Conservation (phyloP, 2,329 filamentous ascomycete genomes). For the Acrodontium crateriforme region DNA sequence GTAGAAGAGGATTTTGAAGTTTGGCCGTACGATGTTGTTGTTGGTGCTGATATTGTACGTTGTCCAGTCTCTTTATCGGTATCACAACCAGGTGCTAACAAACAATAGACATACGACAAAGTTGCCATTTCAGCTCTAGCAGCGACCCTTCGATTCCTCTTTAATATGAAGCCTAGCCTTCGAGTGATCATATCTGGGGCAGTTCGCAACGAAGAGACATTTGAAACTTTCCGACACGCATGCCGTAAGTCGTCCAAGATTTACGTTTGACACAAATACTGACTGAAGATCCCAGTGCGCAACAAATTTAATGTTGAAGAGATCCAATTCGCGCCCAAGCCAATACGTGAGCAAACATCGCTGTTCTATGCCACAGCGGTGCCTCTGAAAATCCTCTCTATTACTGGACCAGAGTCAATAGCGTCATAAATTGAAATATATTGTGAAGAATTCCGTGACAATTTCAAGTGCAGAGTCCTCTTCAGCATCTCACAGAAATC, state of each 20-base stretch:
- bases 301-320: slow-evolving; percentile 20
- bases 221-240: slow-evolving; percentile 46
- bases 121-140: slow-evolving; percentile 49
- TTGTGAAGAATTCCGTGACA: too few relatives aligned
- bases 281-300: slow-evolving; percentile 13
- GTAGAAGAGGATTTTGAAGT: slow-evolving; percentile 37
- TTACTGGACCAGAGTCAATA: too few relatives aligned
- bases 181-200: slow-evolving; percentile 56
- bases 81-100: slow-evolving; percentile 4
- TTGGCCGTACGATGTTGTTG: slow-evolving; percentile 43
- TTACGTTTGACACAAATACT: not conserved
- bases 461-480: too few relatives aligned
- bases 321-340: slow-evolving; percentile 17
- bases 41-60: slow-evolving; percentile 58
- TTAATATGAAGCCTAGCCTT: slow-evolving; percentile 41
- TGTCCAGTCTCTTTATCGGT: slow-evolving; percentile 1
- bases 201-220: slow-evolving; percentile 56
- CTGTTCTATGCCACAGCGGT: slow-evolving; percentile 23
- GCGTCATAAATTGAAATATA: too few relatives aligned
- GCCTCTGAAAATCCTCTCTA: slow-evolving; percentile 19
- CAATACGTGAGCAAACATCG: slow-evolving; percentile 19
- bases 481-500: too few relatives aligned
- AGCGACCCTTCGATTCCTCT: slow-evolving; percentile 49
- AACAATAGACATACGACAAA: slow-evolving; percentile 53
- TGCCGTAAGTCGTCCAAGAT: slow-evolving; percentile 38